Base-by-base conservation (phyloP, 2,329 filamentous ascomycete genomes). In the Claviceps africana region DNA sequence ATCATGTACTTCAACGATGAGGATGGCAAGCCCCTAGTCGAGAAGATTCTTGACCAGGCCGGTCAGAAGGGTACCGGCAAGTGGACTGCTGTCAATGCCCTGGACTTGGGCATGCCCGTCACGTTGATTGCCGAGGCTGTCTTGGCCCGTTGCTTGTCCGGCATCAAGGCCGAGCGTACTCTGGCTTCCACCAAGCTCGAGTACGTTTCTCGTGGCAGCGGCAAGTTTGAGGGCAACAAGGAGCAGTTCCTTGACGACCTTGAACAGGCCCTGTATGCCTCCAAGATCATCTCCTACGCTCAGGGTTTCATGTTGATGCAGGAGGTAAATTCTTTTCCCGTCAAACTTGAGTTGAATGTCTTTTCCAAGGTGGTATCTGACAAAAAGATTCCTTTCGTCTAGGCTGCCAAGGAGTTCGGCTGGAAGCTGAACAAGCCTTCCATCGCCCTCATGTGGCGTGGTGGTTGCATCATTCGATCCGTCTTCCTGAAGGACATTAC, bases 371-470 rank as follows among this genome's bases (percentile, higher is more conserved):
- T 33, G 17, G 28, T 44, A 17, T 35, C 45, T 52, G 28, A 52
- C 40, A 40, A 39, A 15, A 8, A 45, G 30, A 15, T 2, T 37
- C 25, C 19, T 30, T n/a, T 61, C 17, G 19, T 48, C 47, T 40
- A 93, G 87, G 91, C 93, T 62, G 93, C 91, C 72, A 89, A 85
- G 73, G 88, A 97, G 72, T 98, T 94, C 77, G 73, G 75, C 63
- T 98, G 93, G 93, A 96, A 96, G 82, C 85, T 98, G 63, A 96
- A 98, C 86, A 97, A 97, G 86, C 93, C 93, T 60, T 95, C 94
- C 64, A 98, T 98, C 67, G 93, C 93, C 63, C 86, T 98, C 68
- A 98, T 98, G 93, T 98, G 93, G 93, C 88, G 93, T 71, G 93
- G 93, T 76, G 93, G 93, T 63, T 98, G 93, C 82, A 98, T 98